Conservation (phyloP, 169 alveolate species). For the Cryptosporidium meleagridis region DNA sequence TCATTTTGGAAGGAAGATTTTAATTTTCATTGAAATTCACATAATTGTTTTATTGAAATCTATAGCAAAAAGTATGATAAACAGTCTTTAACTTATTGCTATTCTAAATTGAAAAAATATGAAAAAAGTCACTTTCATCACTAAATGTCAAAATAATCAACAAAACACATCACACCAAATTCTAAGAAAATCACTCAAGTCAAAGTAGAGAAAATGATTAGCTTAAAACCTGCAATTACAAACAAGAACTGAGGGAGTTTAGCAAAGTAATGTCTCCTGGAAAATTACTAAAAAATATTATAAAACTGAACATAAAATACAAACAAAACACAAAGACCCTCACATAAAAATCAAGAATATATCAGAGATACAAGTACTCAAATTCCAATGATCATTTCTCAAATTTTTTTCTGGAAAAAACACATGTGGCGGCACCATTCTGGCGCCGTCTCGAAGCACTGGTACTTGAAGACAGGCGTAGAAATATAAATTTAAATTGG, state of each 20-base stretch:
- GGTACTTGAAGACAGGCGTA: conserved; percentile 10
- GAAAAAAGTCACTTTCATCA: too few species aligned
- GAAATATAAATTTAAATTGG: neutral
- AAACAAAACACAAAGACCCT: neutral
- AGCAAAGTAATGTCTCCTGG: neutral
- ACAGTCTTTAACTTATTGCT: neutral
- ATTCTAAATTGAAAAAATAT: neutral
- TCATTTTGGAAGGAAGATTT: neutral
- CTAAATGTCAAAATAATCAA: neutral
- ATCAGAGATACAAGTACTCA: neutral
- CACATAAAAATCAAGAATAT: neutral
- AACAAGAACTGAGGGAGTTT: neutral
- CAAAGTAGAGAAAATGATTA: neutral
- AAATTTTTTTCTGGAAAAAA: neutral
- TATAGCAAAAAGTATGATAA: neutral
- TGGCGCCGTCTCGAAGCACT: conserved; percentile 24
- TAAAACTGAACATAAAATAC: neutral
- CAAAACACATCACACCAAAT: too few species aligned
- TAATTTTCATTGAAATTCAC: neutral
- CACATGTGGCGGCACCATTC: neutral
- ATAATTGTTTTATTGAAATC: too few species aligned
- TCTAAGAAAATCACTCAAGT: too few species aligned
- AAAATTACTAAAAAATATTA: neutral
- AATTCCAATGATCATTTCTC: neutral
- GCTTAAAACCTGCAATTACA: neutral